phyloP scores from a whole-genome alignment of 2,329 filamentous ascomycete genomes.

The Stemphylium lycopersici region DNA sequence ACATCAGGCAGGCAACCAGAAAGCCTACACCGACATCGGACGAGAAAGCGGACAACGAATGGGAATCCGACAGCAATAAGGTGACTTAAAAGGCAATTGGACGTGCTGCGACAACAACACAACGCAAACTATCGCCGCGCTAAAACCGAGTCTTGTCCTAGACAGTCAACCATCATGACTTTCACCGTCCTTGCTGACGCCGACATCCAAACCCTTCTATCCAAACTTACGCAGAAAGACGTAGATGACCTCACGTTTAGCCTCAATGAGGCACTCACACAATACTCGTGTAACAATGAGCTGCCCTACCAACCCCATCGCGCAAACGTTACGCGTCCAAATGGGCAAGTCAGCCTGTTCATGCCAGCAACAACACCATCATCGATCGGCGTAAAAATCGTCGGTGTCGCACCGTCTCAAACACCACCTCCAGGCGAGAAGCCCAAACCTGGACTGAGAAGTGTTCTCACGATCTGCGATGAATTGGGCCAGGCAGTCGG shows the following conservation, averaged over 20 bases:
- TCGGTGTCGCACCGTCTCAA: conserved; percentile 57
- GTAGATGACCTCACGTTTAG: conserved; percentile 6
- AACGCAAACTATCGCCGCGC: not conserved
- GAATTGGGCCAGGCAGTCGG: conserved; percentile 64
- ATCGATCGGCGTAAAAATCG: conserved; percentile 74
- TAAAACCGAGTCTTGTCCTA: not conserved
- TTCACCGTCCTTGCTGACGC: conserved; percentile 26
- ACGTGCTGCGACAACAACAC: not conserved
- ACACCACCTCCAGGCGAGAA: conserved; percentile 21
- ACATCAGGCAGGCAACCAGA: not conserved
- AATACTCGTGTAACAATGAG: conserved; percentile 30
- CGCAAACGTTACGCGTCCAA: conserved; percentile 48
- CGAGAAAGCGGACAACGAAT: not conserved
- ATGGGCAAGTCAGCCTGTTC: conserved; percentile 67
- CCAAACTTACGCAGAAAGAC: conserved; percentile 33
- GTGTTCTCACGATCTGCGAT: conserved; percentile 67
- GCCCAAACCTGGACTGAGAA: conserved; percentile 56
- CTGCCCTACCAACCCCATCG: conserved; percentile 53
- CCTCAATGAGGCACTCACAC: conserved; percentile 34
- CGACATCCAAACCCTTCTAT: conserved; percentile 42
- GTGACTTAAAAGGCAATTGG: not conserved
- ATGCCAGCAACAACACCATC: conserved; percentile 72
- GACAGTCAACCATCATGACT: not conserved
- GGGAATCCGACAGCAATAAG: not conserved
- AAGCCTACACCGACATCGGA: too few species aligned